Conservation (phyloP, 1,284 basidiomycete genomes). For the Ustilago bromivora region DNA sequence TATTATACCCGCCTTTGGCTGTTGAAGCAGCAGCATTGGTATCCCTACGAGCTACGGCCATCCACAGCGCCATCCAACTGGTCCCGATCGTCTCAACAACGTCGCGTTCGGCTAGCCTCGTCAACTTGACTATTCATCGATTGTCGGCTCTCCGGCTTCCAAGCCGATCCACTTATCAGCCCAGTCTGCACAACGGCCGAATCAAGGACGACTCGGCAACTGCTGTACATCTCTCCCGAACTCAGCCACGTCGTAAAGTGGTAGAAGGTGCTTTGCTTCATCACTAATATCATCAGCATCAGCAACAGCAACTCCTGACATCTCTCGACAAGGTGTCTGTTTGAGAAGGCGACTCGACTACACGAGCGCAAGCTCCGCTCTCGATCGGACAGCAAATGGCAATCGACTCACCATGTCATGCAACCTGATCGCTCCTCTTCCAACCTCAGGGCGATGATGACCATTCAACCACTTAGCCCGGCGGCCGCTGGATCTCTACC, state of each 20-base stretch:
- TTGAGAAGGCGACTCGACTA: not conserved
- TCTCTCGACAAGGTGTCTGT: not conserved
- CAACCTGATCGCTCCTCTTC: slow-evolving; percentile 29
- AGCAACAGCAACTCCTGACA: not conserved
- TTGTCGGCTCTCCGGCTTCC: not conserved
- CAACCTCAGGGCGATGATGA: slow-evolving; percentile 45
- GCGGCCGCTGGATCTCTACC: slow-evolving; percentile 18
- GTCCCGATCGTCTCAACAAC: not conserved
- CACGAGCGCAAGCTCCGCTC: not conserved
- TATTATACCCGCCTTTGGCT: slow-evolving; percentile 6
- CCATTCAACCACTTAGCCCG: slow-evolving; percentile 34
- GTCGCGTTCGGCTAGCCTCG: not conserved
- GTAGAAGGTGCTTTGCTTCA: not conserved
- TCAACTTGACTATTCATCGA: not conserved
- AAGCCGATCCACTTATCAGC: not conserved
- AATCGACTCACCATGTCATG: slow-evolving; percentile 40
- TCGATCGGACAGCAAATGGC: slow-evolving; percentile 7
- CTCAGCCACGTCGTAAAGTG: not conserved
- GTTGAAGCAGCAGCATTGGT: not conserved
- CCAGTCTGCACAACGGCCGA: not conserved
- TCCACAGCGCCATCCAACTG: not conserved
- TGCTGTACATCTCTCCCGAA: not conserved
- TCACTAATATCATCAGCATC: not conserved
- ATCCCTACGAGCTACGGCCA: not conserved
- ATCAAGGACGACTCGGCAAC: not conserved